Percentiles rank a stretch among this genome's conserved stretches.
These are phyloP conservation scores for Suillus hirtellus DNA, from an alignment of 768 basidiomycete species.

Conservation along the genomic window DNA sequence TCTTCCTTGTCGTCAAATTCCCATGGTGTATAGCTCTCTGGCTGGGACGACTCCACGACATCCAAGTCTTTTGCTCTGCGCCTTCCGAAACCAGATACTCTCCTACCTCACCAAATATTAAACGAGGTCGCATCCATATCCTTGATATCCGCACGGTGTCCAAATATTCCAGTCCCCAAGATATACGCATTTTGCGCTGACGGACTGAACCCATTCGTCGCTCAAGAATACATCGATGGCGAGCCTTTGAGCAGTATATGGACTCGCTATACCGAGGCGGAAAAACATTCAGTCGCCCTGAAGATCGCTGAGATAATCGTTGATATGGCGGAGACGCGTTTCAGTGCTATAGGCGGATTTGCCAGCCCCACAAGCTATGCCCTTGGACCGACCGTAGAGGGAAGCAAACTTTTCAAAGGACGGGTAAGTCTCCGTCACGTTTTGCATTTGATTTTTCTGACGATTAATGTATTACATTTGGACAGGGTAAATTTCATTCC, in stretches of 20 bases:
- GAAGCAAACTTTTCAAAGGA: not conserved
- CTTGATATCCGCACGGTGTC: not conserved
- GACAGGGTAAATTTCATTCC: not conserved
- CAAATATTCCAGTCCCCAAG: not conserved
- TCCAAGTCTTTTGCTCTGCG: not conserved
- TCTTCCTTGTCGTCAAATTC: not conserved
- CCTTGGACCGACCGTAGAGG: not conserved
- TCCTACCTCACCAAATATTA: not conserved
- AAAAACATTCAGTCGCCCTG: not conserved
- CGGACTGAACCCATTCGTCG: not conserved
- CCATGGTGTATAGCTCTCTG: not conserved
- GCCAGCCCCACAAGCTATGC: not conserved
- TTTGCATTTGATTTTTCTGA: not conserved
- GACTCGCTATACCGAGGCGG: not conserved
- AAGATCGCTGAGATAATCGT: not conserved
- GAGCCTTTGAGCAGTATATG: not conserved
- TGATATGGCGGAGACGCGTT: not conserved
- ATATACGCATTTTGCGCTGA: not conserved
- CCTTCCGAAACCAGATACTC: not conserved
- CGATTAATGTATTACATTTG: not conserved
- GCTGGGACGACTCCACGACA: not conserved
- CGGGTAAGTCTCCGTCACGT: not conserved
- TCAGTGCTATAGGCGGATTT: not conserved
- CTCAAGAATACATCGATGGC: not conserved
- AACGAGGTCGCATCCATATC: not conserved